Evolutionary conservation across 2,329 filamentous ascomycete species (phyloP).

Genomic region (Tolypocladium nubicola): DNA sequence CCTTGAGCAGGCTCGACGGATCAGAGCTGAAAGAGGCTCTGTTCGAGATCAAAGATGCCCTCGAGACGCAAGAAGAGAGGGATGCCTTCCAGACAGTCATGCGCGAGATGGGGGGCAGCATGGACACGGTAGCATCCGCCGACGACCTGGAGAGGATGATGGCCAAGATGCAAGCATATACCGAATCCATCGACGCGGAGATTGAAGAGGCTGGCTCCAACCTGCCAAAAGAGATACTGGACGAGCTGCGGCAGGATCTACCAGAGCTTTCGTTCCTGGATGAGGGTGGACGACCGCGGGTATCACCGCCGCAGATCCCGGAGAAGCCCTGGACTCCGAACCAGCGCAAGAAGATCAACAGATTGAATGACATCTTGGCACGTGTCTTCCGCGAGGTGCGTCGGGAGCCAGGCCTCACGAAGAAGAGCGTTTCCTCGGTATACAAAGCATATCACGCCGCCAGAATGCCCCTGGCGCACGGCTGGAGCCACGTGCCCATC

Average conservation of each 20-base stretch:
- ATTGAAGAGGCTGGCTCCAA: conserved; percentile 19
- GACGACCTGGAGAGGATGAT: conserved; percentile 24
- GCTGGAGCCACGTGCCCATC: conserved; percentile 45
- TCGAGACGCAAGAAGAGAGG: conserved; percentile 23
- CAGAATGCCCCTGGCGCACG: conserved; percentile 29
- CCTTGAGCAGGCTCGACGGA: conserved; percentile 23
- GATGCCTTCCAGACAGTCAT: conserved; percentile 24
- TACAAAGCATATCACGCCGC: conserved; percentile 42
- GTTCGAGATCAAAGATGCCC: conserved; percentile 24
- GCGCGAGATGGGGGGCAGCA: conserved; percentile 18
- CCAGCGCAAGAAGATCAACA: conserved; percentile 26
- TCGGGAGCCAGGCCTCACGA: conserved; percentile 15
- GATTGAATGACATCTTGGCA: conserved; percentile 21
- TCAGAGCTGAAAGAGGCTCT: conserved; percentile 25
- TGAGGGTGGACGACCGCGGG: conserved; percentile 13
- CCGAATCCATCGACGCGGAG: conserved; percentile 22
- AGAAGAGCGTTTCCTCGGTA: conserved; percentile 25
- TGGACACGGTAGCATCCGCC: conserved; percentile 18
- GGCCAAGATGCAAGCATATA: conserved; percentile 22
- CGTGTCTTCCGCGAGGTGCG: conserved; percentile 17
- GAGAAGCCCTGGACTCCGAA: conserved; percentile 24
- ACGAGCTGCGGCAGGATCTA: conserved; percentile 20
- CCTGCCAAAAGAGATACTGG: conserved; percentile 20
- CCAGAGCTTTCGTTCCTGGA: conserved; percentile 12
- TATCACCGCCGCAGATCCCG: conserved; percentile 22